A percentile compares a stretch with the other conserved stretches of the same genome.
These are phyloP conservation scores for Bombardia bombarda DNA, from an alignment of 495 filamentous ascomycete species.

Conservation along the genomic window DNA sequence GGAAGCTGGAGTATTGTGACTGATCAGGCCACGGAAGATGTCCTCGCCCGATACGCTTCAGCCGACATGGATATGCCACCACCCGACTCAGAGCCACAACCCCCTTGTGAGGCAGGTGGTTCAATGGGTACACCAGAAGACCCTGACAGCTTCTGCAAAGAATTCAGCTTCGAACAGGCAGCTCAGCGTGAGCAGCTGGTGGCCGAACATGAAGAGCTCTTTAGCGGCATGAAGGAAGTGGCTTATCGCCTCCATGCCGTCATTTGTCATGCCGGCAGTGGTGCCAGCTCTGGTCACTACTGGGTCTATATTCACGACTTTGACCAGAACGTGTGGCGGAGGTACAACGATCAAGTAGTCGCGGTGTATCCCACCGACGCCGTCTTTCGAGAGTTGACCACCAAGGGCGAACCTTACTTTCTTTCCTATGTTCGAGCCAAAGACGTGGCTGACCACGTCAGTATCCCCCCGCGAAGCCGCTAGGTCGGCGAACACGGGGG, in stretches of 20 bases:
- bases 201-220: slow-evolving; percentile 48
- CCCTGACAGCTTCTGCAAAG: slow-evolving; percentile 2
- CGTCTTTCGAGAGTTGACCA: slow-evolving; percentile 59
- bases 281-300: slow-evolving; percentile 69
- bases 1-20: too few species aligned
- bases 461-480: too few species aligned
- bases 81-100: too few species aligned
- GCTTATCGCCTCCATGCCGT: slow-evolving; percentile 85
- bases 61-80: too few species aligned
- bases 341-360: slow-evolving; percentile 87
- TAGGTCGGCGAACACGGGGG: too few species aligned
- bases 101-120: too few species aligned
- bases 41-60: too few species aligned
- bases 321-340: slow-evolving; percentile 69
- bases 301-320: slow-evolving; percentile 97
- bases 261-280: slow-evolving; percentile 73
- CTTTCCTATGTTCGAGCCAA: slow-evolving; percentile 72
- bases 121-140: too few species aligned
- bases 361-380: slow-evolving; percentile 47
- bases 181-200: slow-evolving; percentile 5
- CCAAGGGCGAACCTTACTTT: slow-evolving; percentile 73
- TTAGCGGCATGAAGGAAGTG: slow-evolving; percentile 47
- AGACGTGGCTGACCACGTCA: slow-evolving; percentile 52
- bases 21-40: too few species aligned
- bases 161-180: background rate